Conservation (phyloP, 257 asterid species). For the Thymus quinquecostatus region DNA sequence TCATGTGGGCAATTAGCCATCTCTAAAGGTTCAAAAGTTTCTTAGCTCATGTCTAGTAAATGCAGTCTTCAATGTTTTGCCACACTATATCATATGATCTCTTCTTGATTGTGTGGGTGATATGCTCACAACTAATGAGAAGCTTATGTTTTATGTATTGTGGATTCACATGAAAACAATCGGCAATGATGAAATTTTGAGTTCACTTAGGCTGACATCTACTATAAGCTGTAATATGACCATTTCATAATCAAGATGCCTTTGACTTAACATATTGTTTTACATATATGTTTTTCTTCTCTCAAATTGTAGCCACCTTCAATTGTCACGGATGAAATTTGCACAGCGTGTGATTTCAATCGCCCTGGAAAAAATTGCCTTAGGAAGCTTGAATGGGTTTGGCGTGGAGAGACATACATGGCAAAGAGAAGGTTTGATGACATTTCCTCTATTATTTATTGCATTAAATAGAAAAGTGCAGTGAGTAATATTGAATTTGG, state of each 20-base stretch:
- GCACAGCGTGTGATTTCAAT: constrained; percentile 98
- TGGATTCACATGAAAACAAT: constrained; percentile 24
- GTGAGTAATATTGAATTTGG: constrained; percentile 26
- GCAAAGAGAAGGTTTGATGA: constrained; percentile 88
- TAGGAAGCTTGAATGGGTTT: constrained; percentile 98
- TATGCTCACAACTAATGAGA: constrained; percentile 9
- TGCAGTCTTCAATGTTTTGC: constrained; percentile 8
- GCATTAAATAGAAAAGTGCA: constrained; percentile 26
- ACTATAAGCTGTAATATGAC: constrained; percentile 26
- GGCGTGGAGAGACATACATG: constrained; percentile 98
- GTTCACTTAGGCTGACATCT: constrained; percentile 24
- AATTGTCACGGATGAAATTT: constrained; percentile 91
- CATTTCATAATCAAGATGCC: constrained; percentile 25
- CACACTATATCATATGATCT: constrained; percentile 3
- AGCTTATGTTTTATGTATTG: constrained; percentile 16
- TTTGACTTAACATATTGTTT: constrained; percentile 26
- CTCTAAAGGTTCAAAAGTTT: constrained; percentile 19
- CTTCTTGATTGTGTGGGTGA: constrained; percentile 17
- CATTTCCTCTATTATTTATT: constrained; percentile 28
- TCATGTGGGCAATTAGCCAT: constrained; percentile 23
- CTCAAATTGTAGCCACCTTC: constrained; percentile 81
- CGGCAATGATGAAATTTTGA: background rate
- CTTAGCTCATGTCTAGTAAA: constrained; percentile 14
- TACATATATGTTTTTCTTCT: constrained; percentile 37
- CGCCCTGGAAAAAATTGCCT: constrained; percentile 99